Evolutionary conservation across 2,329 filamentous ascomycete species (phyloP).

Genomic region (Nothopassalora personata): DNA sequence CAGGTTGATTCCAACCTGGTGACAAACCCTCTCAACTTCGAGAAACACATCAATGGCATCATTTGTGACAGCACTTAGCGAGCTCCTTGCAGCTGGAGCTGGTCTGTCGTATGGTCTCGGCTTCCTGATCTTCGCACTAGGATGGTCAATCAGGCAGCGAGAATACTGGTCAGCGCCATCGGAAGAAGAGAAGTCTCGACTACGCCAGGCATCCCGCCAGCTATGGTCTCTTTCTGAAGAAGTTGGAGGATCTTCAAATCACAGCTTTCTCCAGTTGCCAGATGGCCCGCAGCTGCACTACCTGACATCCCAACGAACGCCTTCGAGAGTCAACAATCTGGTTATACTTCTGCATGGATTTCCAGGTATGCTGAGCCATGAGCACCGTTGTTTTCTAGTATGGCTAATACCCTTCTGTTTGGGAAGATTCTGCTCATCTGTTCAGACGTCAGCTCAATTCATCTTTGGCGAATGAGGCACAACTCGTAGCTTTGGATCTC

Average conservation of each 20-base stretch:
- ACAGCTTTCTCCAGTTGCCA: conserved; percentile 48
- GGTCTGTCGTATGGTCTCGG: conserved; percentile 14
- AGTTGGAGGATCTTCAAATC: conserved; percentile 40
- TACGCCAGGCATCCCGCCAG: conserved; percentile 43
- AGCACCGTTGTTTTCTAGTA: conserved; percentile 51
- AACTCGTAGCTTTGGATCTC: conserved; percentile 52
- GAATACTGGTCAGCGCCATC: conserved; percentile 12
- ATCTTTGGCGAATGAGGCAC: conserved; percentile 36
- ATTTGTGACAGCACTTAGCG: background rate
- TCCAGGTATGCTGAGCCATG: background rate
- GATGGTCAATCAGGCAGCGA: conserved; percentile 10
- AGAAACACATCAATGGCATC: background rate
- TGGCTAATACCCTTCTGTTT: conserved; percentile 45
- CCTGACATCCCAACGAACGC: conserved; percentile 27
- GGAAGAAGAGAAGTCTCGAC: conserved; percentile 1
- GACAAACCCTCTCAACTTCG: background rate
- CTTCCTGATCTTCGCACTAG: conserved; percentile 11
- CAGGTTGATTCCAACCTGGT: background rate
- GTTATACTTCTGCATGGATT: conserved; percentile 18
- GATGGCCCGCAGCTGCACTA: conserved; percentile 53
- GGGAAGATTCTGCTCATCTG: conserved; percentile 48
- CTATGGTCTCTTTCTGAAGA: conserved; percentile 51
- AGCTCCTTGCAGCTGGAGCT: conserved; percentile 7
- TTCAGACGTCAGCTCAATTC: conserved; percentile 49
- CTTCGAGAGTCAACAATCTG: conserved; percentile 4